Evolutionary conservation across 1,139 yeast genomes (phyloP).

Genomic region (Candida mesenterica): DNA sequence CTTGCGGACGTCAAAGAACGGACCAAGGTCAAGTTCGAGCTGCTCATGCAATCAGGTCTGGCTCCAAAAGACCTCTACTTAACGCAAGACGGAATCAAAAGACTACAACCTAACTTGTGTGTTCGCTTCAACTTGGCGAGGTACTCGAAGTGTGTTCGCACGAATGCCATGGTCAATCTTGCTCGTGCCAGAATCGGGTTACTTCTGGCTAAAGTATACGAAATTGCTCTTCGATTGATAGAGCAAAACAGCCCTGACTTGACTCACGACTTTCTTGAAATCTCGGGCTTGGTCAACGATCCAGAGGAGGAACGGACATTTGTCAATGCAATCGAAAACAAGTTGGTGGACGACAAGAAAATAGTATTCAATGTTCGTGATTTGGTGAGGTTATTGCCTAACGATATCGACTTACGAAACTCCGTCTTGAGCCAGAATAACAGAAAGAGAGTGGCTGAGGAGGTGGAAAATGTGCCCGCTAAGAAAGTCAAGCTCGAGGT

Average conservation of each 20-base stretch:
- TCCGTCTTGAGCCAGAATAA: slow-evolving; percentile 43
- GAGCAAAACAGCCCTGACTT: slow-evolving; percentile 56
- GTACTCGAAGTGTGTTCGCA: slow-evolving; percentile 65
- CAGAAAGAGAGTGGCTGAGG: slow-evolving; percentile 29
- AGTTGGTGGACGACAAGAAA: slow-evolving; percentile 38
- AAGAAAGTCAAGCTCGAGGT: slow-evolving; percentile 46
- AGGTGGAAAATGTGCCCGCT: slow-evolving; percentile 17
- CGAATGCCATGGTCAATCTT: slow-evolving; percentile 59
- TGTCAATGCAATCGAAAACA: slow-evolving; percentile 31
- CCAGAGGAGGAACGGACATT: slow-evolving; percentile 38
- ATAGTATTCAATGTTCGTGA: slow-evolving; percentile 55
- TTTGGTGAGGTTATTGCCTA: slow-evolving; percentile 45
- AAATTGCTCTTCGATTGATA: slow-evolving; percentile 52
- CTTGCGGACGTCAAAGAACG: slow-evolving; percentile 62
- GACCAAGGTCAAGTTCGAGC: slow-evolving; percentile 47
- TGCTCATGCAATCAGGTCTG: slow-evolving; percentile 32
- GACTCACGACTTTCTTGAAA: slow-evolving; percentile 28
- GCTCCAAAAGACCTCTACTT: slow-evolving; percentile 31
- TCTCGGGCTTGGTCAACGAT: slow-evolving; percentile 39
- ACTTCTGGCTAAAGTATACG: slow-evolving; percentile 64
- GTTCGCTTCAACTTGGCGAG: slow-evolving; percentile 65
- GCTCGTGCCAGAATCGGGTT: slow-evolving; percentile 71
- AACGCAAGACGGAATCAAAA: slow-evolving; percentile 33
- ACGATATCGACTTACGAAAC: slow-evolving; percentile 44
- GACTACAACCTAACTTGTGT: slow-evolving; percentile 50